Percentiles rank a stretch among this genome's conserved stretches.
These are phyloP conservation scores for Suhomyces prunicola DNA, from an alignment of 805 yeast genomes.

Conservation along the genomic window DNA sequence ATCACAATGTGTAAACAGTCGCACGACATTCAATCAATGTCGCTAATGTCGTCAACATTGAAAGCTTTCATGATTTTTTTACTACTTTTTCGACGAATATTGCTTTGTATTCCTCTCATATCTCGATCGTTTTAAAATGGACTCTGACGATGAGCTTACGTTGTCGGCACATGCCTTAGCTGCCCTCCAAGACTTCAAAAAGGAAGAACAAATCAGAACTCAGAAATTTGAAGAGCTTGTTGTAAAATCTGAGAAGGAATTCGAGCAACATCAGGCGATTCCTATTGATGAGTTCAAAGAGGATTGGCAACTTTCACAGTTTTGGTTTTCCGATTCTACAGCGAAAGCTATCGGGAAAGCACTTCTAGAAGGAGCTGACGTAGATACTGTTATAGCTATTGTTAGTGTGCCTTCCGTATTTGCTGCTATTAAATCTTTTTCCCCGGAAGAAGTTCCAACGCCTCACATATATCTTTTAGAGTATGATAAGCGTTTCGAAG, in stretches of 20 bases:
- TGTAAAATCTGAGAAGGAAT: slow-evolving; percentile 55
- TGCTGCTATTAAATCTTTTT: slow-evolving; percentile 67
- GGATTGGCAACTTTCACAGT: slow-evolving; percentile 93
- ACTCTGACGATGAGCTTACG: slow-evolving; percentile 43
- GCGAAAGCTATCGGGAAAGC: slow-evolving; percentile 68
- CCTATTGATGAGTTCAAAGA: slow-evolving; percentile 78
- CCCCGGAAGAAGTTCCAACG: slow-evolving; percentile 54
- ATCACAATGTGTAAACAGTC: neutral
- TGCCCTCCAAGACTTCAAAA: slow-evolving; percentile 60
- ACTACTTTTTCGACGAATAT: neutral
- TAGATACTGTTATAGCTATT: slow-evolving; percentile 65
- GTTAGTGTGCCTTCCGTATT: slow-evolving; percentile 91
- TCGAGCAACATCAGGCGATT: slow-evolving; percentile 30
- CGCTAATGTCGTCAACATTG: neutral
- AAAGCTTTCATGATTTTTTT: neutral
- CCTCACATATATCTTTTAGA: slow-evolving; percentile 72
- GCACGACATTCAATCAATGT: slow-evolving; percentile 1
- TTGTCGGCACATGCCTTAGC: slow-evolving; percentile 50
- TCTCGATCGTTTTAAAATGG: slow-evolving; percentile 18
- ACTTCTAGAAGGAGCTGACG: slow-evolving; percentile 71
- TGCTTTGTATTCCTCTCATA: neutral
- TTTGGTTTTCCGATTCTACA: slow-evolving; percentile 81
- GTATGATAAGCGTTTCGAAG: slow-evolving; percentile 70
- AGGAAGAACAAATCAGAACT: slow-evolving; percentile 57
- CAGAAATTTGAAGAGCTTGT: slow-evolving; percentile 55